Evolutionary conservation across 176 grass and related monocot species (phyloP), one percentile per base, ranked within the genome.

Genomic region (Paspalum vaginatum): DNA sequence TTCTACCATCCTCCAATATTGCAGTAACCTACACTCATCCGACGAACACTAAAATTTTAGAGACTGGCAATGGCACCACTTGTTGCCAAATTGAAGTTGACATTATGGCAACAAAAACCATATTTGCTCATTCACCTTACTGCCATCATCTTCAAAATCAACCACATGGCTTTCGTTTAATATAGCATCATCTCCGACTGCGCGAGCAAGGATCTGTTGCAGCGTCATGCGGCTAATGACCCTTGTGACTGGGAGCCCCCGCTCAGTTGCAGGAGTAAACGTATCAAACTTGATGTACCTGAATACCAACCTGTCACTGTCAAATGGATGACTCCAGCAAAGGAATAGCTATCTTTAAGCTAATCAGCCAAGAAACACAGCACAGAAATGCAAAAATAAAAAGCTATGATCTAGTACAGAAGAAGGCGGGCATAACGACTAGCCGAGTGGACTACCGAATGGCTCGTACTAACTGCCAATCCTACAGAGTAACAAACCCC

Each of bases 281-380:
- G 92, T 98, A 79, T 95, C 96, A 83, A 98, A 98, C 84, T 98
- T 98, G 84, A 88, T 87, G 86, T 98, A 98, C 92, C 92, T 98
- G 88, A 84, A 93, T 79, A 75, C 63, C 53, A 89, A 93, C 58
- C 78, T 64, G 51, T 42, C 65, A 82, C 59, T 16, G 83, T 89
- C 88, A 89, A 92, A 82, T 63, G 60, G 52, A 78, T 82, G 85
- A 77, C 58, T 85, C 66, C 13, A 10, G 62, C 44, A 74, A n/a
- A 55, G 21, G 53, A 59, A 53, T 54, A 22, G 1, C 6, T 7
- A 46, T 76, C 5, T 58, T 57, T 47, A 81, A 71, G 64, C 9
- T 77, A 62, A 58, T 41, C 16, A 80, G 46, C 22, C 77, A 41
- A 26, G 5, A 73, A 1, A 17, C 16, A 46, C 13, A 67, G 9